A percentile compares a stretch with the other conserved stretches of the same genome.
Conservation (phyloP, 2,329 filamentous ascomycete species). For the Chaetomium strumarium region DNA sequence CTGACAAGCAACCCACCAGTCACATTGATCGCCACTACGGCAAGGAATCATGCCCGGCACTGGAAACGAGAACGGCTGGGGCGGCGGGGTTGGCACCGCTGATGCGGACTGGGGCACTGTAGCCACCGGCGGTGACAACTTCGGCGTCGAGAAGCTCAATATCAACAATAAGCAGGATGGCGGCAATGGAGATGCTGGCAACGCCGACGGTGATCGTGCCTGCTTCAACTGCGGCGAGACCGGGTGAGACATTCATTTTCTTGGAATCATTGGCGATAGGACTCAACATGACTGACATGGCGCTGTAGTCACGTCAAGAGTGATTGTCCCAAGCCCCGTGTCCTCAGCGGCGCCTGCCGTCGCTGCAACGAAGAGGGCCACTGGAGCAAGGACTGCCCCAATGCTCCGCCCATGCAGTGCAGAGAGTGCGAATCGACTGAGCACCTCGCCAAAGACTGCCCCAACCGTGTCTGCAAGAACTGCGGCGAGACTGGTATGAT, state of each 20-base stretch:
- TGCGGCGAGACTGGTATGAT: slow-evolving; percentile 56
- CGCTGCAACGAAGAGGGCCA: slow-evolving; percentile 49
- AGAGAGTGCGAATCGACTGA: slow-evolving; percentile 42
- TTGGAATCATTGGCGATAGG: slow-evolving; percentile 6
- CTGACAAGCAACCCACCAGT: too few relatives aligned
- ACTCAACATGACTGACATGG: slow-evolving; percentile 3
- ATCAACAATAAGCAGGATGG: slow-evolving; percentile 6
- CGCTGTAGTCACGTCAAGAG: slow-evolving; percentile 51
- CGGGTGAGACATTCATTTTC: slow-evolving; percentile 33
- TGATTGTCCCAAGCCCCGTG: slow-evolving; percentile 53
- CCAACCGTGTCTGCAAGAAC: slow-evolving; percentile 50
- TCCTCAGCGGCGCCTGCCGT: slow-evolving; percentile 33
- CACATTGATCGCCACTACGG: too few relatives aligned
- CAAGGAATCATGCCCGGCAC: too few relatives aligned
- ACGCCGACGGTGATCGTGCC: slow-evolving; percentile 27
- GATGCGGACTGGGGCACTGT: not conserved
- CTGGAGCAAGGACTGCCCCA: slow-evolving; percentile 54
- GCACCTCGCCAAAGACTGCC: slow-evolving; percentile 50
- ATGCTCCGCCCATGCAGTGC: slow-evolving; percentile 36
- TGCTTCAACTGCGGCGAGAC: slow-evolving; percentile 57
- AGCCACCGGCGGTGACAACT: slow-evolving; percentile 11
- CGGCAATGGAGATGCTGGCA: slow-evolving; percentile 26
- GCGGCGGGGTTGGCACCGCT: not conserved
- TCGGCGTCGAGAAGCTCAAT: slow-evolving; percentile 11
- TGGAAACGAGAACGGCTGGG: slow-evolving; percentile 4